These are phyloP conservation scores for Diaporthe eres DNA, from an alignment of 2,329 filamentous ascomycete genomes.

Conservation along the genomic window DNA sequence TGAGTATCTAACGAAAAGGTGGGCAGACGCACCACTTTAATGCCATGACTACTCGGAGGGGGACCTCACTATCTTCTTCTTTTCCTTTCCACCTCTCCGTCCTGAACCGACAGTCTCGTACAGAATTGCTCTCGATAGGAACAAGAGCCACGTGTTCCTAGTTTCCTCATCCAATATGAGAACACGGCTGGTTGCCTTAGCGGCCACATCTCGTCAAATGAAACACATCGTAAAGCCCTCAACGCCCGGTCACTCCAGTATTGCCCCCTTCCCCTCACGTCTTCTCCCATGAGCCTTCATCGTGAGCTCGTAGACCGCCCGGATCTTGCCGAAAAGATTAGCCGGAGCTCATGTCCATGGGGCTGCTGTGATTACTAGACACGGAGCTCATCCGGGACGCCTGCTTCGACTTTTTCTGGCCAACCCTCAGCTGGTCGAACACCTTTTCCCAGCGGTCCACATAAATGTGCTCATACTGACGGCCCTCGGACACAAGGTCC, in stretches of 20 bases:
- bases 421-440: conserved; percentile 46
- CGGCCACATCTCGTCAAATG: not conserved
- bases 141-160: not conserved
- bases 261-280: not conserved
- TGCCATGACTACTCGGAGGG: not conserved
- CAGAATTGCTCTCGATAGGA: not conserved
- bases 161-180: conserved; percentile 1
- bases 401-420: not conserved
- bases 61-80: too few relatives aligned
- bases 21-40: not conserved
- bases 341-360: conserved; percentile 19
- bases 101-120: not conserved
- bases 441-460: conserved; percentile 61
- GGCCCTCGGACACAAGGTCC: conserved; percentile 60
- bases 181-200: not conserved
- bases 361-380: conserved; percentile 23
- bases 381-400: not conserved
- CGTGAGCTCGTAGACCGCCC: not conserved
- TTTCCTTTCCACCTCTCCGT: not conserved
- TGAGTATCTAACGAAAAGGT: not conserved
- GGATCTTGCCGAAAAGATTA: not conserved
- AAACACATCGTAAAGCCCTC: not conserved
- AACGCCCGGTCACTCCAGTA: not conserved
- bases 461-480: conserved; percentile 64
- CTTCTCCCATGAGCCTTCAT: not conserved